Evolutionary conservation across 2,329 filamentous ascomycete genomes (phyloP), one percentile per base, ranked within the genome.

Genomic region (Colletotrichum acutatum): DNA sequence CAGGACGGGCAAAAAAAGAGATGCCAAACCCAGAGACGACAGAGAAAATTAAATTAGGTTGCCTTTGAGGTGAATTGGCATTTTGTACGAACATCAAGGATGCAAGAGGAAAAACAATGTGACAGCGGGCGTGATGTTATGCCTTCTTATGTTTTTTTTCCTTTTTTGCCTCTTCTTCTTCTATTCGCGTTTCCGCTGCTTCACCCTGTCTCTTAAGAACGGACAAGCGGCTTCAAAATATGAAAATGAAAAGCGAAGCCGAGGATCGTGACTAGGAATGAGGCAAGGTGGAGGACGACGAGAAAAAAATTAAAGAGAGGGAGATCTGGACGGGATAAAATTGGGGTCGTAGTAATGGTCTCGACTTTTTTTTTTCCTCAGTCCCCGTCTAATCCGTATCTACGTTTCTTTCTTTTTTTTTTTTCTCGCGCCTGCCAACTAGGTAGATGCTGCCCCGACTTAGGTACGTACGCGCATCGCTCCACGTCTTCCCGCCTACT

Each of bases 301-400:
- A 28, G 19, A 56, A 56, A 64, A 70, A 66, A 69, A 68, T 54
- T 49, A 28, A 30, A 58, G 63, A 73, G 57, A 61, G 52, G 28
- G 28, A 49, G 53, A 69, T 58, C 68, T 74, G 58, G 66, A 74
- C 60, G 71, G 65, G 60, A 74, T 65, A 74, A 71, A 67, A 72
- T 57, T 71, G 70, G 70, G 67, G 70, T 72, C 34, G 65, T 26
- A 37, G 46, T 56, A 54, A 16, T 65, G 66, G 70, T 72, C 60
- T 68, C 58, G 60, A 70, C 60, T 37, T 54, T 68, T 56, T 52
- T 22, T 28, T 26, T 52, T 3, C 7, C 6, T 49, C 42, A 49
- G 42, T 19, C 37, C 49, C 34, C 46, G 32, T 42, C 24, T 42
- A 34, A 34, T 60, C 42, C 42, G 58, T 24, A 61, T 42, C 5